phyloP scores from a whole-genome alignment of 192 early-diverging fungal species.

The Chytriomyces sp. region DNA sequence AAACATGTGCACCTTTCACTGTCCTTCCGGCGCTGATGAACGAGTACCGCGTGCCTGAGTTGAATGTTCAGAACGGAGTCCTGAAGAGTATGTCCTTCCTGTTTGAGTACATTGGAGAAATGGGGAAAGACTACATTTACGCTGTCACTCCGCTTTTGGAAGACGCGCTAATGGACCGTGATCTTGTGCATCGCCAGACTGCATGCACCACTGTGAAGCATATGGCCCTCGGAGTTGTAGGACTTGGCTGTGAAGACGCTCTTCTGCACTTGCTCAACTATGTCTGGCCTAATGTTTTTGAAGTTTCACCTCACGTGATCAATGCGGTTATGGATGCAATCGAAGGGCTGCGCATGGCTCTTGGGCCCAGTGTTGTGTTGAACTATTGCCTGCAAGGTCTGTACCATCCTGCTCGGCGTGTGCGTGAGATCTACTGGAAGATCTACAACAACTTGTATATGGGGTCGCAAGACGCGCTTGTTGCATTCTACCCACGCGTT shows the following conservation, averaged over 20 bases:
- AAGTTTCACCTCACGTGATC: slow-evolving; percentile 92
- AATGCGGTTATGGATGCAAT: slow-evolving; percentile 97
- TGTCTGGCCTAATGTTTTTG: slow-evolving; percentile 99
- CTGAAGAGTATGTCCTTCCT: slow-evolving; percentile 93
- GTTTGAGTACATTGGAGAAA: slow-evolving; percentile 99
- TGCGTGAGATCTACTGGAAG: slow-evolving; percentile 98
- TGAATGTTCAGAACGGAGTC: slow-evolving; percentile 99
- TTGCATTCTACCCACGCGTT: slow-evolving; percentile 89
- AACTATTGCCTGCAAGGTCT: slow-evolving; percentile 92
- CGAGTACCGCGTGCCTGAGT: slow-evolving; percentile 98
- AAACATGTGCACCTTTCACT: slow-evolving; percentile 87
- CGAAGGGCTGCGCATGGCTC: slow-evolving; percentile 87
- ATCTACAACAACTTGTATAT: slow-evolving; percentile 98
- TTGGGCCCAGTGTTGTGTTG: slow-evolving; percentile 84
- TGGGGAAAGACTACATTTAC: slow-evolving; percentile 98
- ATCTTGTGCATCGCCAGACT: slow-evolving; percentile 97
- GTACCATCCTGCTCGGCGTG: slow-evolving; percentile 95
- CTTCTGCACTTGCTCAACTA: slow-evolving; percentile 92
- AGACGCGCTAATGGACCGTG: slow-evolving; percentile 96
- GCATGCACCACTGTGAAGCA: slow-evolving; percentile 96
- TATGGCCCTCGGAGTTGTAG: slow-evolving; percentile 91
- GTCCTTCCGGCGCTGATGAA: slow-evolving; percentile 98
- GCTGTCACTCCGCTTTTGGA: slow-evolving; percentile 94
- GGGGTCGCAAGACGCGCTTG: slow-evolving; percentile 85
- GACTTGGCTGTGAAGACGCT: slow-evolving; percentile 90